A percentile compares a stretch with the other conserved stretches of the same genome.
phyloP scores from a whole-genome alignment of 1,139 yeast genomes.

The Candida sp. region DNA sequence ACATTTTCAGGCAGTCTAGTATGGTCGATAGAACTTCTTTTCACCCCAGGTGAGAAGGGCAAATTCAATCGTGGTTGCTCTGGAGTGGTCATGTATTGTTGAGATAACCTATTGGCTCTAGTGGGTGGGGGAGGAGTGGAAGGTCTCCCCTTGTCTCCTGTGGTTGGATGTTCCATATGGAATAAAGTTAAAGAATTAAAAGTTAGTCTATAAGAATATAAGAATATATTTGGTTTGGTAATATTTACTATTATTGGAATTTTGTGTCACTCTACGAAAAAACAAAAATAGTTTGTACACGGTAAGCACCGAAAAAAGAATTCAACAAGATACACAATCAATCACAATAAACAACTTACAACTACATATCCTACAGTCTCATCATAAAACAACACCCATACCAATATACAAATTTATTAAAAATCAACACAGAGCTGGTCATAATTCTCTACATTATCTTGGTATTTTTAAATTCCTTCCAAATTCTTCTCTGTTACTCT shows the following conservation, averaged over 20 bases:
- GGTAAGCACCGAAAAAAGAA: neutral
- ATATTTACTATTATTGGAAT: neutral
- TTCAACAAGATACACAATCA: neutral
- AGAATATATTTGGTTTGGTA: neutral
- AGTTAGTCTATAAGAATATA: too few species aligned
- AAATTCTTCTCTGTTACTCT: too few species aligned
- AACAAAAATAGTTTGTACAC: too few species aligned
- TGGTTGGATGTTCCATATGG: too few species aligned
- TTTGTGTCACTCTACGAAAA: neutral
- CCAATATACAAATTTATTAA: too few species aligned
- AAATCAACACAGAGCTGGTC: too few species aligned
- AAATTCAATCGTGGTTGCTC: slow-evolving; percentile 19
- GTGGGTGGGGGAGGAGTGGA: slow-evolving; percentile 27
- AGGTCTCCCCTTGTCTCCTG: slow-evolving; percentile 13
- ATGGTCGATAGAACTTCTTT: slow-evolving; percentile 28
- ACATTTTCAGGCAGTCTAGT: slow-evolving; percentile 31
- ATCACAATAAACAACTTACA: too few species aligned
- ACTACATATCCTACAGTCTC: too few species aligned
- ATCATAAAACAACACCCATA: too few species aligned
- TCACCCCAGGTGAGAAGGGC: slow-evolving; percentile 41
- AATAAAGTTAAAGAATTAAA: too few species aligned
- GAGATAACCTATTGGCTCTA: slow-evolving; percentile 17
- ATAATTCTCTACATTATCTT: too few species aligned
- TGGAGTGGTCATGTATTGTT: slow-evolving; percentile 28
- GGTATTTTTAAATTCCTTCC: too few species aligned